Evolutionary conservation across 2,329 filamentous ascomycete species (phyloP), one percentile per base, ranked within the genome.

Genomic region (Plectosphaerella sp.): DNA sequence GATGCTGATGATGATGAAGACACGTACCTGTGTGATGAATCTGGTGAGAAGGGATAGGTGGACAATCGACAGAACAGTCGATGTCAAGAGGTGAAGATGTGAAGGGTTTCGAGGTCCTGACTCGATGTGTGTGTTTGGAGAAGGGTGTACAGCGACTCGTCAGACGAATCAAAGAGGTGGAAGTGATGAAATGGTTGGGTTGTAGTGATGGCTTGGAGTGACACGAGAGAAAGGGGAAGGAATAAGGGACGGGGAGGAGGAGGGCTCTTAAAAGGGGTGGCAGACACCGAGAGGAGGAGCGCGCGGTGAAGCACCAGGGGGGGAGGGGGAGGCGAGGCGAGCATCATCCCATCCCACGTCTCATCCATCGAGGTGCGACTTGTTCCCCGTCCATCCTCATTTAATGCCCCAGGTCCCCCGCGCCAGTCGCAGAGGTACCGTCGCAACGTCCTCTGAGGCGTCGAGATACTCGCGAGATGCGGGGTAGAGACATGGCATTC

Each of bases 111-210:
- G 41, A 43, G 41, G 7, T 18, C n/a, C 41, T 43, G 41, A 43
- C 41, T 43, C 41, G 41, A 18, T 4, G 45, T 57, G 41, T 57
- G 55, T 50, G 55, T 52, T 52, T 50, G 51, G 22, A 15, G 53
- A 53, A 54, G 45, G 45, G 22, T n/a, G 7, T 14, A 43, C 16
- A 22, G 41, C 18, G 41, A 43, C 10, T 43, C 41, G 41, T 43
- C 41, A 43, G 41, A 43, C 41, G 41, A 43, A 43, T 43, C n/a
- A 43, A 43, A 18, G 18, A 43, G 41, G 18, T 20, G 41, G 41
- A 6, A 43, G 10, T 9, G 41, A 43, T 43, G 41, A 20, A 43
- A 43, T 18, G 18, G n/a, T 16, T 53, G 54, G 41, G 41, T 43
- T 16, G 41, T 43, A 18, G n/a, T 43, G 41, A 43, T 43, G 41